A percentile compares a stretch with the other conserved stretches of the same genome.
Conservation (phyloP, 2,329 filamentous ascomycete species). For the Claviceps sp. region DNA sequence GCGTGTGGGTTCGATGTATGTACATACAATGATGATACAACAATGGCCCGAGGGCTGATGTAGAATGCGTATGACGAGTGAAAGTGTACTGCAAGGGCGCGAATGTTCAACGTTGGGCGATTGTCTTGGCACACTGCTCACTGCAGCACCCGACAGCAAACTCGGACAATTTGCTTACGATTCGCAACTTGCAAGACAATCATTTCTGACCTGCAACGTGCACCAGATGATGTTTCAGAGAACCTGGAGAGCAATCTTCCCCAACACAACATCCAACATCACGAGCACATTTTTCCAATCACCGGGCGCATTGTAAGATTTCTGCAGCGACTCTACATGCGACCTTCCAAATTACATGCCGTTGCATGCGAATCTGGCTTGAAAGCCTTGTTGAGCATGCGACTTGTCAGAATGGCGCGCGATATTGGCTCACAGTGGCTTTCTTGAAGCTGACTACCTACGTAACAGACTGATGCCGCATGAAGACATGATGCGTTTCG, state of each 20-base stretch:
- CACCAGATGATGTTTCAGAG: neutral
- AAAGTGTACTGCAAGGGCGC: too few relatives aligned
- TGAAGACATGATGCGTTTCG: neutral
- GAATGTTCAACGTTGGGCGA: too few relatives aligned
- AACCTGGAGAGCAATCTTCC: constrained; percentile 2
- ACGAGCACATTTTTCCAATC: constrained; percentile 4
- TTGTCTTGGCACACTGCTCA: too few relatives aligned
- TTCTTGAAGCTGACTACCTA: neutral
- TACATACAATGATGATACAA: too few relatives aligned
- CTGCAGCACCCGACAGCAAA: too few relatives aligned
- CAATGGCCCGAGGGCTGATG: too few relatives aligned
- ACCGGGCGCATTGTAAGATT: constrained; percentile 6
- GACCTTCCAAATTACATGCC: too few relatives aligned
- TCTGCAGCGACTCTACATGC: too few relatives aligned
- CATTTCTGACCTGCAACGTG: neutral
- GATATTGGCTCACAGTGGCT: neutral
- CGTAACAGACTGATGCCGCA: neutral
- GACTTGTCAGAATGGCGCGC: neutral
- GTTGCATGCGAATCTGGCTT: neutral
- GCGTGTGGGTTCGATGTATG: too few relatives aligned
- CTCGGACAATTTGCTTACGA: too few relatives aligned
- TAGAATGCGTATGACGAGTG: too few relatives aligned
- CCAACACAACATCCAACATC: constrained; percentile 8
- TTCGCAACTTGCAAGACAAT: neutral
- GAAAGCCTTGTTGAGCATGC: neutral